These are phyloP conservation scores for Diaporthe citriasiana DNA, from an alignment of 2,329 filamentous ascomycete species.

Conservation along the genomic window DNA sequence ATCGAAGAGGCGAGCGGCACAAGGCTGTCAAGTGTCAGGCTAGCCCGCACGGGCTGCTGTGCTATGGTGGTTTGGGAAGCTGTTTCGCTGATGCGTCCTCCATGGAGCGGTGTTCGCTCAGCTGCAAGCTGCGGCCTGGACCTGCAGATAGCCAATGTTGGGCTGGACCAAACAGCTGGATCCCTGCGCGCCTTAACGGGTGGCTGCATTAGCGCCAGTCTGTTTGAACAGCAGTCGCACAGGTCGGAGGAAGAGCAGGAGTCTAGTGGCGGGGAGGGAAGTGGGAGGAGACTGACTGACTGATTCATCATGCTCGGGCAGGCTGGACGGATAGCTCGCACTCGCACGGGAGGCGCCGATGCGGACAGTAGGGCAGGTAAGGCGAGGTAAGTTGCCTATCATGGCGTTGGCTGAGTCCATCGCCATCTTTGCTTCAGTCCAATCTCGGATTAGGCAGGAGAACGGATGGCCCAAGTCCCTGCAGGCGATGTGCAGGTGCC, in stretches of 20 bases:
- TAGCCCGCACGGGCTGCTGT: slow-evolving; percentile 23
- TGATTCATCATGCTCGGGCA: slow-evolving; percentile 24
- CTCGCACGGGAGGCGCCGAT: slow-evolving; percentile 28
- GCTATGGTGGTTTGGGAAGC: slow-evolving; percentile 15
- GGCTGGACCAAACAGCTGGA: slow-evolving; percentile 17
- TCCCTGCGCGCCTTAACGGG: slow-evolving; percentile 41
- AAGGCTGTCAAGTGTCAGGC: slow-evolving; percentile 34
- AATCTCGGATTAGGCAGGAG: slow-evolving; percentile 15
- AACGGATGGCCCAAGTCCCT: slow-evolving; percentile 2
- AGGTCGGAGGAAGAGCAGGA: slow-evolving; percentile 35
- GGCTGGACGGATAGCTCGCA: neutral
- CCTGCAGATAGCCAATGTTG: slow-evolving; percentile 16
- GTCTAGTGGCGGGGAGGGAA: neutral
- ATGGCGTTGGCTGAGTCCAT: slow-evolving; percentile 29
- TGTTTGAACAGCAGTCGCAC: slow-evolving; percentile 50
- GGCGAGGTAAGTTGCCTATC: slow-evolving; percentile 28
- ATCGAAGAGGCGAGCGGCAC: slow-evolving; percentile 13
- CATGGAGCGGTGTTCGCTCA: neutral
- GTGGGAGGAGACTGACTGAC: slow-evolving; percentile 9
- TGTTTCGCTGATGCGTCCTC: slow-evolving; percentile 11
- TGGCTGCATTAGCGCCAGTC: slow-evolving; percentile 44
- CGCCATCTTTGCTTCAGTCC: slow-evolving; percentile 21
- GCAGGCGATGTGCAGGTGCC: slow-evolving; percentile 33
- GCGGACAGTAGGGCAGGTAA: slow-evolving; percentile 14
- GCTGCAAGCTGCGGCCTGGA: slow-evolving; percentile 23